phyloP scores from a whole-genome alignment of 2,329 filamentous ascomycete genomes.

The Aspergillus fischeri region DNA sequence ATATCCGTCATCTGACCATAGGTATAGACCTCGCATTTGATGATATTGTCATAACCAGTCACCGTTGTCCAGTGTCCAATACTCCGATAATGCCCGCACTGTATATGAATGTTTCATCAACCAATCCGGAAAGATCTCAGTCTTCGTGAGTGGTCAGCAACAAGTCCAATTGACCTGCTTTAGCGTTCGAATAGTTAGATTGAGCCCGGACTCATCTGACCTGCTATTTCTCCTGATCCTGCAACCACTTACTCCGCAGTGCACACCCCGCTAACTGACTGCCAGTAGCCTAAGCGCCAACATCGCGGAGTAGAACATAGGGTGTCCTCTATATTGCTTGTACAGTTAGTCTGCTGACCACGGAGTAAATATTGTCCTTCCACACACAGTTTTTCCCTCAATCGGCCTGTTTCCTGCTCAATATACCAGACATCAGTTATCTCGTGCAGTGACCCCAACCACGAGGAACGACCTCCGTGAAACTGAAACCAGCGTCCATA shows the following conservation, averaged over 20 bases:
- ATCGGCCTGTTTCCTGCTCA: not conserved
- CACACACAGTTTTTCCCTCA: not conserved
- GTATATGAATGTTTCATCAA: not conserved
- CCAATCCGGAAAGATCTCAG: not conserved
- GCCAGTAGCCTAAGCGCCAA: too few species aligned
- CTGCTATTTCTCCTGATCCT: not conserved
- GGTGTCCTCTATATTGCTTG: not conserved
- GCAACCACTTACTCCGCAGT: not conserved
- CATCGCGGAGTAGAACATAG: not conserved
- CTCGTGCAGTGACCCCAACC: not conserved
- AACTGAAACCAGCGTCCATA: not conserved
- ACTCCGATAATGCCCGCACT: not conserved
- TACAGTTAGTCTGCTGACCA: not conserved
- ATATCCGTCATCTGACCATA: not conserved
- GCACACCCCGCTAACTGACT: too few species aligned
- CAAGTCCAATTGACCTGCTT: not conserved
- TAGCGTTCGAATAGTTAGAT: not conserved
- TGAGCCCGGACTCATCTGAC: not conserved
- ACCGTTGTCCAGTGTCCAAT: not conserved
- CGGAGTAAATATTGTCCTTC: not conserved
- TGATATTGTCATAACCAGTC: not conserved
- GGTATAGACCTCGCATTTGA: not conserved
- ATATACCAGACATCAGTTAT: not conserved
- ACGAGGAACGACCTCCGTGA: not conserved
- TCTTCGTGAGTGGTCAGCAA: not conserved